Evolutionary conservation across 352 stramenopile genomes (phyloP).

Genomic region (Globisporangium nagaii): DNA sequence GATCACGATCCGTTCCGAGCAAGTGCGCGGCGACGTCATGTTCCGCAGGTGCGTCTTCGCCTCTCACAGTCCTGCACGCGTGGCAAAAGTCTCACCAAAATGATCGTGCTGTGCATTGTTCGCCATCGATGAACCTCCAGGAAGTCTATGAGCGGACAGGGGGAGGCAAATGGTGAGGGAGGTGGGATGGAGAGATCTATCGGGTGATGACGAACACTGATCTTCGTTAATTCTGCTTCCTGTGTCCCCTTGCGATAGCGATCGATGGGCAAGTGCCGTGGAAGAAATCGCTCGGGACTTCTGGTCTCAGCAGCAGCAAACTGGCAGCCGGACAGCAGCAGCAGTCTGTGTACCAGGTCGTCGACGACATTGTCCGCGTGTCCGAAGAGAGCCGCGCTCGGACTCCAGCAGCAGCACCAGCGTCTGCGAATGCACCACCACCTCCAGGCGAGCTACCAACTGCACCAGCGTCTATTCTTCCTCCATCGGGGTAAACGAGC

Average conservation of each 20-base stretch:
- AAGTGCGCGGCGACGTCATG: constrained; percentile 30
- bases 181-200: too few species aligned
- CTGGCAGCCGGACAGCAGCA: background rate
- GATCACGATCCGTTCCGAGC: constrained; percentile 22
- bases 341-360: constrained; percentile 22
- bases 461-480: constrained; percentile 19
- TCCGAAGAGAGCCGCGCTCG: constrained; percentile 18
- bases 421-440: background rate
- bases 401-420: background rate
- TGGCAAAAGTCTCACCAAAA: too few species aligned
- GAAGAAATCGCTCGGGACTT: background rate
- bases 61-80: too few species aligned
- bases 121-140: too few species aligned
- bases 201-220: too few species aligned
- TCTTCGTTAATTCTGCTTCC: too few species aligned
- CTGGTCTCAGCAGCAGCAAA: background rate
- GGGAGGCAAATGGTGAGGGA: background rate
- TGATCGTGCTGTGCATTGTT: background rate
- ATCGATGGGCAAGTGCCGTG: background rate
- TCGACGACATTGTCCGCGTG: constrained; percentile 33
- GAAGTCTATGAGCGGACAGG: constrained; percentile 6
- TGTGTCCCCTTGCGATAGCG: background rate
- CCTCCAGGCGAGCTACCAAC: background rate
- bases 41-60: constrained; percentile 20
- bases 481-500: constrained; percentile 34